Conservation (phyloP, 768 basidiomycete genomes). For the Hebeloma cylindrosporum region DNA sequence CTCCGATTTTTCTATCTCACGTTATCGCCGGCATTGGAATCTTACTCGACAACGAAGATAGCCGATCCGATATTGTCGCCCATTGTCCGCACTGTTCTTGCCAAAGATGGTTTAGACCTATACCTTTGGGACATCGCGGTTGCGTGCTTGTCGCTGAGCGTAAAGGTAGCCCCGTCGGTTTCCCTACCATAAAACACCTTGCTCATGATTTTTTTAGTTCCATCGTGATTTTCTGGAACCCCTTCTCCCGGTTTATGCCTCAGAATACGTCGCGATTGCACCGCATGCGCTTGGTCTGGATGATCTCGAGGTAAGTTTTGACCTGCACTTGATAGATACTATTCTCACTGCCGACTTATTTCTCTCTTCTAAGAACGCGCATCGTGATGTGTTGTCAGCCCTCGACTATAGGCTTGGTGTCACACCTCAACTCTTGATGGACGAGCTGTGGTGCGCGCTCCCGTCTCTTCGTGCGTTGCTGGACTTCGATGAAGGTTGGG, state of each 20-base stretch:
- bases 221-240: slow-evolving; percentile 65
- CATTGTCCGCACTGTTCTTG: slow-evolving; percentile 13
- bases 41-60: not conserved
- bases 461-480: slow-evolving; percentile 49
- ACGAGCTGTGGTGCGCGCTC: slow-evolving; percentile 58
- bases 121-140: slow-evolving; percentile 60
- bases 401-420: slow-evolving; percentile 51
- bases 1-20: slow-evolving; percentile 52
- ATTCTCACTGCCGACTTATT: slow-evolving; percentile 2
- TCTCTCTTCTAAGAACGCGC: slow-evolving; percentile 43
- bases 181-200: not conserved
- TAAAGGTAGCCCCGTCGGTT: slow-evolving; percentile 57
- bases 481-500: slow-evolving; percentile 45
- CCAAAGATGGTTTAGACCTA: slow-evolving; percentile 32
- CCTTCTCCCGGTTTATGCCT: slow-evolving; percentile 49
- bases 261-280: slow-evolving; percentile 51
- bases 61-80: not conserved
- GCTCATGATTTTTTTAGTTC: slow-evolving; percentile 36
- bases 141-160: slow-evolving; percentile 57
- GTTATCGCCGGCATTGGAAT: slow-evolving; percentile 18
- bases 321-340: not conserved
- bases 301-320: slow-evolving; percentile 51
- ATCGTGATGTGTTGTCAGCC: slow-evolving; percentile 52
- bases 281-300: slow-evolving; percentile 45
- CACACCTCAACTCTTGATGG: slow-evolving; percentile 54